A percentile compares a stretch with the other conserved stretches of the same genome.
phyloP scores from a whole-genome alignment of 2,329 filamentous ascomycete genomes.

The Alternaria longipes region DNA sequence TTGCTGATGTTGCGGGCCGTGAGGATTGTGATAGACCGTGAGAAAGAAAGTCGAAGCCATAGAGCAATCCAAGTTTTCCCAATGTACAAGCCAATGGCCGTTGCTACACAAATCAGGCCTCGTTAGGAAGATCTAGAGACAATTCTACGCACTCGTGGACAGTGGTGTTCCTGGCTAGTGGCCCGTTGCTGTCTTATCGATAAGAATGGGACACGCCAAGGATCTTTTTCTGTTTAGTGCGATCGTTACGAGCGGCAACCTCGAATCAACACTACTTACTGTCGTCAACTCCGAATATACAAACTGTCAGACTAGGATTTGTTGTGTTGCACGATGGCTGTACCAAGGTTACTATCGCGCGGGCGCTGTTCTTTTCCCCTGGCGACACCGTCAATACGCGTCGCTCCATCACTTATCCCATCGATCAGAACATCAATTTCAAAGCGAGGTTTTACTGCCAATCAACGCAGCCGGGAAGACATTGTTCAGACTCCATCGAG shows the following conservation, averaged over 20 bases:
- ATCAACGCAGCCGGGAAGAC: constrained; percentile 11
- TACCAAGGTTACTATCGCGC: constrained; percentile 20
- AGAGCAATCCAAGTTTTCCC: too few relatives aligned
- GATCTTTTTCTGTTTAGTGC: constrained; percentile 11
- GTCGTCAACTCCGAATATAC: not conserved
- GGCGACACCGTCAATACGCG: constrained; percentile 17
- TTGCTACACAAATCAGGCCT: too few relatives aligned
- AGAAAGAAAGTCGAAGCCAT: too few relatives aligned
- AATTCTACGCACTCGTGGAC: too few relatives aligned
- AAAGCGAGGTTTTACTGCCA: constrained; percentile 25
- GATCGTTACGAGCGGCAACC: not conserved
- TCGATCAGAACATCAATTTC: constrained; percentile 17
- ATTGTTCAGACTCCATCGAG: constrained; percentile 15
- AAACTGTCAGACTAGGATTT: not conserved
- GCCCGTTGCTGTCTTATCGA: constrained; percentile 8
- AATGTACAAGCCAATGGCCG: too few relatives aligned
- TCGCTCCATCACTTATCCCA: constrained; percentile 20
- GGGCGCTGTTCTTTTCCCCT: constrained; percentile 22
- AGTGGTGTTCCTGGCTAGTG: not conserved
- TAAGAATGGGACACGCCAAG: constrained; percentile 5
- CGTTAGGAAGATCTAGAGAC: too few relatives aligned
- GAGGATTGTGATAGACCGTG: too few relatives aligned
- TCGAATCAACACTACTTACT: not conserved
- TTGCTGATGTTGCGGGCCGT: too few relatives aligned
- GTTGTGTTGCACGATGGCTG: constrained; percentile 21